Conservation (phyloP, 345 rosid genomes). For the Dipteronia sinensis region DNA sequence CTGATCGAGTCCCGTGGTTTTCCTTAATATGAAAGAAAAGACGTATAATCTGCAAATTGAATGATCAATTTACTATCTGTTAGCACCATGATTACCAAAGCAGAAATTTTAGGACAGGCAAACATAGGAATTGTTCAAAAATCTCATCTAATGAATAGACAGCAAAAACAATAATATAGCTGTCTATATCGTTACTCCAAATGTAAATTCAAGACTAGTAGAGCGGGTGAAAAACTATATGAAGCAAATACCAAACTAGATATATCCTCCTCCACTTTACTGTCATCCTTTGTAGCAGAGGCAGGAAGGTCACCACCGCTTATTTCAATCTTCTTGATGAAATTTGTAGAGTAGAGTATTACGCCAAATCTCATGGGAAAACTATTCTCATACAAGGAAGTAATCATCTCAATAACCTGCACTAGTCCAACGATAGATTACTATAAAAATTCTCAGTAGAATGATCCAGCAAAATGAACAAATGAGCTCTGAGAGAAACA, state of each 20-base stretch:
- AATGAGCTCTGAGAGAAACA: constrained; percentile 28
- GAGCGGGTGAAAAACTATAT: constrained; percentile 9
- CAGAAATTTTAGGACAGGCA: neutral
- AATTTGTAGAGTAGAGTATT: constrained; percentile 68
- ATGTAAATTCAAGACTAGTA: constrained; percentile 5
- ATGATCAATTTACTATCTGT: constrained; percentile 7
- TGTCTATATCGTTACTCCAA: neutral
- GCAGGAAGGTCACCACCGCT: constrained; percentile 49
- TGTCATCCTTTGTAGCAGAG: constrained; percentile 36
- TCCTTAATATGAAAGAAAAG: constrained; percentile 86
- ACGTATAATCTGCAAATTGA: constrained; percentile 74
- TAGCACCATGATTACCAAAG: constrained; percentile 10
- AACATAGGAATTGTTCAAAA: neutral
- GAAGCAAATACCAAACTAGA: constrained; percentile 79
- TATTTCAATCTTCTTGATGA: constrained; percentile 49
- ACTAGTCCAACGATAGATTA: constrained; percentile 33
- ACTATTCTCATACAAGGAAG: constrained; percentile 74
- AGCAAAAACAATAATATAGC: neutral
- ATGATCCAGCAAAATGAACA: constrained; percentile 1
- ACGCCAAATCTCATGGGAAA: constrained; percentile 94
- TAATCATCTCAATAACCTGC: constrained; percentile 80
- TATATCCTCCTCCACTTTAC: constrained; percentile 64
- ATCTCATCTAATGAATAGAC: constrained; percentile 5
- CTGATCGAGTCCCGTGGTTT: constrained; percentile 71
- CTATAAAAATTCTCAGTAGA: constrained; percentile 19